Base-by-base conservation (phyloP, 306 rosid genomes). In the Sophora flavescens region DNA sequence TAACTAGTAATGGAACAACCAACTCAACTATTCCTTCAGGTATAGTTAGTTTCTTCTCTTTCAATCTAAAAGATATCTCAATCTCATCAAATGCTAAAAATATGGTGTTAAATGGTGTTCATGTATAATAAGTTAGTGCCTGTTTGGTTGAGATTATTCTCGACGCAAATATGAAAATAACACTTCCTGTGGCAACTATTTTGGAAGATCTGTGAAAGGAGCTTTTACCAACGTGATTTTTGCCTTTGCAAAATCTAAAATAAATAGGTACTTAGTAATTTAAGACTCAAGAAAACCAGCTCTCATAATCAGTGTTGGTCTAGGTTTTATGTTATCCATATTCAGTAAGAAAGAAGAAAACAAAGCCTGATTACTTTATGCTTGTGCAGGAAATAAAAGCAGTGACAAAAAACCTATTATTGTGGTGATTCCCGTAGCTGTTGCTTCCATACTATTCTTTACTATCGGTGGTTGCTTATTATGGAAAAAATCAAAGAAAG, bases 321-420 rank as follows among this genome's bases (percentile, higher is more conserved):
- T 13, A 14, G 4, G 53, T 4, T 48, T 48, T 48, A 48, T 48
- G 13, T 3, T 48, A 48, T 41, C 12, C 2, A 48, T 48, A 6
- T 14, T 35, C 47, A 36, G 15, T n/a, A n/a, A n/a, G n/a, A n/a
- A n/a, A n/a, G n/a, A n/a, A n/a, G n/a, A n/a, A n/a, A n/a, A n/a
- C n/a, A n/a, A 17, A 28, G 36, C 15, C 61, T 38, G 6, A 59
- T 28, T 8, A 69, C 4, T 66, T 18, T 33, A 50, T 70, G 48
- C 58, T 16, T 82, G 16, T 44, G 75, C 74, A 64, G 65, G 64
- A 70, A 71, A 81, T 22, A 1, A 63, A 52, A 82, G 47, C 22
- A 54, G 10, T 33, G 44, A 74, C 57, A 48, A 35, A 77, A 35
- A 52, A 9, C 7, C 39, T 14, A 4, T 38, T 18, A 9, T 61